Percentiles rank a stretch among this genome's conserved stretches.
These are phyloP conservation scores for Trichoderma citrinoviride DNA, from an alignment of 2,329 filamentous ascomycete species.

Conservation along the genomic window DNA sequence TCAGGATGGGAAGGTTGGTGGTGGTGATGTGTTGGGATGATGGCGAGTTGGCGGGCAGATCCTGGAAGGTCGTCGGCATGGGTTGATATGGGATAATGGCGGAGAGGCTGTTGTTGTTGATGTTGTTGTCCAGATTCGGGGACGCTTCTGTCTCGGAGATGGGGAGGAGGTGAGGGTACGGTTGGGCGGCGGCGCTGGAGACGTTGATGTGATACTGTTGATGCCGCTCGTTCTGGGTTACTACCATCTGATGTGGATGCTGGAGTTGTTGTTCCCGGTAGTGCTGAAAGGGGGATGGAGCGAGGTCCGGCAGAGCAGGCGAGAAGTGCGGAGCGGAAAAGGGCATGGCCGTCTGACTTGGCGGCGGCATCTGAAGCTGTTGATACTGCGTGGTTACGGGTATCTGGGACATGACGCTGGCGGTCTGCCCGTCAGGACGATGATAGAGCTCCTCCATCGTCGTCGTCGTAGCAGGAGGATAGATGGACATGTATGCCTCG, in stretches of 20 bases:
- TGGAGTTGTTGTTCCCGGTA: background rate
- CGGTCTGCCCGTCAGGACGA: background rate
- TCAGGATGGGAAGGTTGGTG: background rate
- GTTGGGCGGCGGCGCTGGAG: background rate
- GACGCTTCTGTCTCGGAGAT: background rate
- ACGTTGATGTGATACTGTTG: background rate
- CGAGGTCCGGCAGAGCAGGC: background rate
- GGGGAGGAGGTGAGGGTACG: background rate
- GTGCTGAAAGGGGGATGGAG: background rate
- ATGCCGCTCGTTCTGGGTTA: background rate
- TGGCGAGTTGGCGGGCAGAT: background rate
- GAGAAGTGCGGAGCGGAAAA: background rate
- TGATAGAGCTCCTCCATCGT: background rate
- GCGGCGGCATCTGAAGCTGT: background rate
- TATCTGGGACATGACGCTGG: background rate
- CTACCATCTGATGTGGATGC: background rate
- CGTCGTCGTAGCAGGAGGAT: background rate
- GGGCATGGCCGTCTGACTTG: background rate
- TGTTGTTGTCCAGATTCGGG: background rate
- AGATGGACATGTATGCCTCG: background rate
- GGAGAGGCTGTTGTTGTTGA: background rate
- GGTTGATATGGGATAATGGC: background rate
- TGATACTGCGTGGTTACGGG: background rate
- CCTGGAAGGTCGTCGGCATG: background rate
- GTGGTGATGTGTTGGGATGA: background rate